phyloP scores from a whole-genome alignment of 177 flowering plant species.

The Tripterygium wilfordii region DNA sequence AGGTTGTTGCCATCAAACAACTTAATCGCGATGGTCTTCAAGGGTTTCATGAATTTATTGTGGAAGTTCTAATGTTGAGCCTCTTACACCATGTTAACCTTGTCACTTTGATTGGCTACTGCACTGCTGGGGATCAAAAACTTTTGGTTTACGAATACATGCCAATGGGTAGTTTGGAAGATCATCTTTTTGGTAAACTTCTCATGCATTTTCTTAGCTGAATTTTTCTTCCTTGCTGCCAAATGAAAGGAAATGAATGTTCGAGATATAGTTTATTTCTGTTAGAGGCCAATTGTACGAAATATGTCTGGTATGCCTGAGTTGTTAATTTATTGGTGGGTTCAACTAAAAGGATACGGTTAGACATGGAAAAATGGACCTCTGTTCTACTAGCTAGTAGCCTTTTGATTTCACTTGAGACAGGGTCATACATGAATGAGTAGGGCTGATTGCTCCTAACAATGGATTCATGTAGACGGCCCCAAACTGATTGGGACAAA shows the following conservation, averaged over 20 bases:
- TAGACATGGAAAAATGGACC: too few relatives aligned
- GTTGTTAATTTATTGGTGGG: background rate
- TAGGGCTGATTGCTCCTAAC: too few relatives aligned
- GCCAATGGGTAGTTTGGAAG: slow-evolving; percentile 85
- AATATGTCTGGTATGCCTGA: background rate
- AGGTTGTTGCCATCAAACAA: slow-evolving; percentile 79
- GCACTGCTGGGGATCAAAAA: slow-evolving; percentile 83
- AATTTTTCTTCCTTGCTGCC: background rate
- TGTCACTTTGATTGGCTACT: slow-evolving; percentile 83
- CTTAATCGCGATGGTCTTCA: slow-evolving; percentile 75
- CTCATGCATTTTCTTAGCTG: background rate
- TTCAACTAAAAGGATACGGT: too few relatives aligned
- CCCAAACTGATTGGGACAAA: too few relatives aligned
- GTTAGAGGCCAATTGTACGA: background rate
- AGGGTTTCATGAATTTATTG: slow-evolving; percentile 76
- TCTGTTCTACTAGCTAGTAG: too few relatives aligned
- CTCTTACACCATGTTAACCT: slow-evolving; percentile 75
- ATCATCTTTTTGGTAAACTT: slow-evolving; percentile 69
- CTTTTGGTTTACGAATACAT: slow-evolving; percentile 86
- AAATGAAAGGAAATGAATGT: background rate
- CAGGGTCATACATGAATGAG: too few relatives aligned
- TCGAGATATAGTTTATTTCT: background rate
- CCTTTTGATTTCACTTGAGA: too few relatives aligned
- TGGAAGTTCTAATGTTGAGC: slow-evolving; percentile 87
- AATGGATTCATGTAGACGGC: too few relatives aligned